Percentiles rank a stretch among this genome's conserved stretches.
Conservation (phyloP, 805 yeast genomes). For the Saturnispora bothae region DNA sequence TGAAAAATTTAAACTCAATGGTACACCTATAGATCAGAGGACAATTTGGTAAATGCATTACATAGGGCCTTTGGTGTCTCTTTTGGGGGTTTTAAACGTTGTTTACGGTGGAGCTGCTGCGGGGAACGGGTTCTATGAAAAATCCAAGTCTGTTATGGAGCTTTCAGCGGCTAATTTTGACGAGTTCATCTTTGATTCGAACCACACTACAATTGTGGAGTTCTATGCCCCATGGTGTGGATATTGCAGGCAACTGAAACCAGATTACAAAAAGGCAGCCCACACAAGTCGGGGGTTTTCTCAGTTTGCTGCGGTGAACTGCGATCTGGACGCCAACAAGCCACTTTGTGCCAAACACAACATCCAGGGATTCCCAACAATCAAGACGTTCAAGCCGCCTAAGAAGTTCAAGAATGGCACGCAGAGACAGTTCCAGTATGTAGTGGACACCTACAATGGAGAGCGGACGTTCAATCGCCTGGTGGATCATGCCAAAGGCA, state of each 20-base stretch:
- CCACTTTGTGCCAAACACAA: constrained; percentile 55
- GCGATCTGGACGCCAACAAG: constrained; percentile 63
- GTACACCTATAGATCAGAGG: too few species aligned
- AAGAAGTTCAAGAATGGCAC: constrained; percentile 28
- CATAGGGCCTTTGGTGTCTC: too few species aligned
- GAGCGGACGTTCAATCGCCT: constrained; percentile 48
- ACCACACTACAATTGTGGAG: constrained; percentile 74
- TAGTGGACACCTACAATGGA: constrained; percentile 46
- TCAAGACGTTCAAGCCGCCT: constrained; percentile 76
- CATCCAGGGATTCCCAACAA: constrained; percentile 75
- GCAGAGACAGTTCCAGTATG: constrained; percentile 8
- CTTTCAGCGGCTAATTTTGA: constrained; percentile 39
- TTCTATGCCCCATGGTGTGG: constrained; percentile 99
- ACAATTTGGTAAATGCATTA: too few species aligned
- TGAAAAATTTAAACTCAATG: too few species aligned
- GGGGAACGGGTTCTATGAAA: constrained; percentile 15
- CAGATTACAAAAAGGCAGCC: constrained; percentile 56
- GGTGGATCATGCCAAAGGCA: constrained; percentile 40
- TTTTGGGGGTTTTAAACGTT: too few species aligned
- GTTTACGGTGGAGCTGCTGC: not conserved
- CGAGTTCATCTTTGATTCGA: constrained; percentile 53
- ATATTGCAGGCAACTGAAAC: constrained; percentile 67
- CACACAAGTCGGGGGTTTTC: constrained; percentile 43
- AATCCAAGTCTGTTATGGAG: constrained; percentile 20
- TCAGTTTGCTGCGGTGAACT: constrained; percentile 75